Evolutionary conservation across 2,329 filamentous ascomycete species (phyloP).

Genomic region (Trichoderma pleuroti): DNA sequence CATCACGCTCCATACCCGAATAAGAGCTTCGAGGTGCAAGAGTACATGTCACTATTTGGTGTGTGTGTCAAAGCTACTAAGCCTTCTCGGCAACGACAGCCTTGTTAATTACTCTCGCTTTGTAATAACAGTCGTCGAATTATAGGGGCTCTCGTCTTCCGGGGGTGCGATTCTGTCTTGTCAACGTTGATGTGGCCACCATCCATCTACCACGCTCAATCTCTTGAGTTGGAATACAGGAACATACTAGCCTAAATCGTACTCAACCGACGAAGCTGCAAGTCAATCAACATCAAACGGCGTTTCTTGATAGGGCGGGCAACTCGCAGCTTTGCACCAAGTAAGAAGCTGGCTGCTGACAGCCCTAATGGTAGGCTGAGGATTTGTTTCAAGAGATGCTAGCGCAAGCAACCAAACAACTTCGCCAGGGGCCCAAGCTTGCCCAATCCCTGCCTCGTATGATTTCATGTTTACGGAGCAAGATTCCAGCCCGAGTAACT

Average conservation of each 20-base stretch:
- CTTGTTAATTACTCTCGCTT: background rate
- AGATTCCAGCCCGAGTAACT: background rate
- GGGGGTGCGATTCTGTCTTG: background rate
- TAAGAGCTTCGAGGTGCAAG: background rate
- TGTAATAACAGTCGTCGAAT: background rate
- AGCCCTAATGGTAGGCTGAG: conserved; percentile 14
- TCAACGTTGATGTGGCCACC: background rate
- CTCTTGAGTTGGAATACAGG: background rate
- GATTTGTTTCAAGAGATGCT: conserved; percentile 4
- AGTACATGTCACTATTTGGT: background rate
- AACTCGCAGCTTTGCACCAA: background rate
- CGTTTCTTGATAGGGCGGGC: background rate
- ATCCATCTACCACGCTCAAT: background rate
- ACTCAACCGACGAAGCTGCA: background rate
- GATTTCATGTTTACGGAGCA: conserved; percentile 7
- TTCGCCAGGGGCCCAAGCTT: conserved; percentile 9
- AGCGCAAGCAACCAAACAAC: conserved; percentile 8
- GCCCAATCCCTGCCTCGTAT: conserved; percentile 8
- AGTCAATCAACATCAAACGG: conserved; percentile 12
- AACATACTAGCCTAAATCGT: background rate
- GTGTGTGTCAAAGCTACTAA: background rate
- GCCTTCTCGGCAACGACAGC: background rate
- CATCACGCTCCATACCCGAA: background rate
- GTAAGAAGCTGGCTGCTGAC: background rate
- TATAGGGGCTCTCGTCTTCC: background rate